These are phyloP conservation scores for Achaetomium macrosporum DNA, from an alignment of 2,329 filamentous ascomycete genomes.

Conservation along the genomic window DNA sequence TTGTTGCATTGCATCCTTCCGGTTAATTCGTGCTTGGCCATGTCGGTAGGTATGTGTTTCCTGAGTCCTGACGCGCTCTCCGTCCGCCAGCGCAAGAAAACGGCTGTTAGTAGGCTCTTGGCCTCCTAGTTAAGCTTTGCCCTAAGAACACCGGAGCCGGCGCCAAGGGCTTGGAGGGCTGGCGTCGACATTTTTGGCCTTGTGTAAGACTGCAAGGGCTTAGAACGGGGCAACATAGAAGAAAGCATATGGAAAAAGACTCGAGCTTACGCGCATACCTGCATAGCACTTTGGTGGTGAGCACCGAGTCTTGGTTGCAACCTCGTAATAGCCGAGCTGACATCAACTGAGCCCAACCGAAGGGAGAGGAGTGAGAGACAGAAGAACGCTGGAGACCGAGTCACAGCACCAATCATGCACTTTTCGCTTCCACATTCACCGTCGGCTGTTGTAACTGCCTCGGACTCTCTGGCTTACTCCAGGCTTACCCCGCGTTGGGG, in stretches of 20 bases:
- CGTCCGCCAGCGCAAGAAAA: background rate
- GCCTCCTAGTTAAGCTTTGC: constrained; percentile 9
- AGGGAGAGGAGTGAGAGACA: no score
- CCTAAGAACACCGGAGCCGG: background rate
- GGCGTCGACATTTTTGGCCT: no score
- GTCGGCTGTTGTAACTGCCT: no score
- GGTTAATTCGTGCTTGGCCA: constrained; percentile 11
- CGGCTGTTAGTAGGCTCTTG: background rate
- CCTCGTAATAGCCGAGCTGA: no score
- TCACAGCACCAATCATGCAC: no score
- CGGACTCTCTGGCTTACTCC: no score
- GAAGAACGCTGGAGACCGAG: no score
- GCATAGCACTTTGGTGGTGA: background rate
- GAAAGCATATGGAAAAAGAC: no score
- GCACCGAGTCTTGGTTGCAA: no score
- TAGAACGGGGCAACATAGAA: background rate
- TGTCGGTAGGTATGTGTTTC: constrained; percentile 12
- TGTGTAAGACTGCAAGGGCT: background rate
- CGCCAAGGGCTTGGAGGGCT: constrained; percentile 16
- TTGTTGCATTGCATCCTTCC: background rate
- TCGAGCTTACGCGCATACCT: background rate
- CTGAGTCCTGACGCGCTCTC: background rate
- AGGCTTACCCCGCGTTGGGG: no score
- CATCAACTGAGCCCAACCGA: no score
- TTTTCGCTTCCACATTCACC: no score